These are phyloP conservation scores for Glycyrrhiza uralensis DNA, from an alignment of 306 rosid species.

Conservation along the genomic window DNA sequence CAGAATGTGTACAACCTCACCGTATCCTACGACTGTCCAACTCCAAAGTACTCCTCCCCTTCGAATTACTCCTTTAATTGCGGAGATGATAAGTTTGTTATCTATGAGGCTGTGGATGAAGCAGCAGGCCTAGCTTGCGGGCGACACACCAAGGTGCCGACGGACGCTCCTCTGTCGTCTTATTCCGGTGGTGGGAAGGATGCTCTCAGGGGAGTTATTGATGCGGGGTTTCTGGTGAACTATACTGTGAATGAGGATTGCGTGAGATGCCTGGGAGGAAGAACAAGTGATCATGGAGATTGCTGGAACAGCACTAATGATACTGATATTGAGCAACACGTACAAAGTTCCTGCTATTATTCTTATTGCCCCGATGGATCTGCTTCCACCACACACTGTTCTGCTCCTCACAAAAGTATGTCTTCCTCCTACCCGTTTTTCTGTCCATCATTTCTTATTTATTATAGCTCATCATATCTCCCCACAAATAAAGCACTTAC, in stretches of 20 bases:
- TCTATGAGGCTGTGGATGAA: not conserved
- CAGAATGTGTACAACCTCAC: not conserved
- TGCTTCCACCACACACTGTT: not conserved
- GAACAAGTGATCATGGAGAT: too few species aligned
- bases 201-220: not conserved
- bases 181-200: not conserved
- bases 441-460: too few species aligned
- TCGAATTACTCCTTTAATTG: too few species aligned
- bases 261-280: not conserved
- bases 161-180: not conserved
- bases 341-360: not conserved
- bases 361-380: not conserved
- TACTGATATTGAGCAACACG: not conserved
- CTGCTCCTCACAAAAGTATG: not conserved
- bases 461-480: too few species aligned
- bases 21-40: constrained; percentile 30
- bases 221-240: not conserved
- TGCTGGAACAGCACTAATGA: not conserved
- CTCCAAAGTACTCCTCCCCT: too few species aligned
- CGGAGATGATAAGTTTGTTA: not conserved
- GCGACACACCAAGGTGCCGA: not conserved
- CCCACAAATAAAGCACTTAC: too few species aligned
- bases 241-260: not conserved
- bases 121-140: not conserved
- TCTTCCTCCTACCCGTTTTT: too few species aligned